A percentile compares a stretch with the other conserved stretches of the same genome.
Evolutionary conservation across 306 rosid genomes (phyloP).

Genomic region (Cotoneaster glaucophyllus): DNA sequence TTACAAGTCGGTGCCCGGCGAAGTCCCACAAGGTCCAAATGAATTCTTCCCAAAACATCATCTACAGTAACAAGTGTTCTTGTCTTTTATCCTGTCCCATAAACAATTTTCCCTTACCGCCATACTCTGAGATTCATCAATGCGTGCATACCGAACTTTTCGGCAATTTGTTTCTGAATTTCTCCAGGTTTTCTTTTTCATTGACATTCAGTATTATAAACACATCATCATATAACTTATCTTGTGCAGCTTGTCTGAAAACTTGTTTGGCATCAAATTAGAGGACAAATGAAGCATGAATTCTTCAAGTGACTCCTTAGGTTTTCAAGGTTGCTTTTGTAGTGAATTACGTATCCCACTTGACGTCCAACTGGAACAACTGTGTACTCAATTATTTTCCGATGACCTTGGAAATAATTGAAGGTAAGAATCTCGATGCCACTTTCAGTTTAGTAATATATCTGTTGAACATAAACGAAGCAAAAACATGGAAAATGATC

Average conservation of each 20-base stretch:
- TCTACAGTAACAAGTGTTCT: not conserved
- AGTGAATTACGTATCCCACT: conserved; percentile 5
- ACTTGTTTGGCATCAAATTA: not conserved
- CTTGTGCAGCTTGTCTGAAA: not conserved
- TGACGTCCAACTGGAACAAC: conserved; percentile 1
- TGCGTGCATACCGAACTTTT: conserved; percentile 9
- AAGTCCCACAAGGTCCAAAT: not conserved
- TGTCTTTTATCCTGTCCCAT: not conserved
- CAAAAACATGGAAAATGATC: no score
- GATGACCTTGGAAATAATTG: no score
- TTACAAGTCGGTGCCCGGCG: no score
- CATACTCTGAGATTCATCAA: not conserved
- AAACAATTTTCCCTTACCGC: not conserved
- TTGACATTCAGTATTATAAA: conserved; percentile 1
- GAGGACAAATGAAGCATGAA: no score
- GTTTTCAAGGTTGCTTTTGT: not conserved
- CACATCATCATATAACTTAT: not conserved
- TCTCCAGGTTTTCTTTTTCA: conserved; percentile 1
- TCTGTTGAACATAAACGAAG: no score
- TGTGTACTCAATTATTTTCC: not conserved
- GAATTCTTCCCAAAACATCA: conserved; percentile 6
- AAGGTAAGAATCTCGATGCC: no score
- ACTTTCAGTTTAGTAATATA: no score
- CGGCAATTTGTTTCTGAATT: conserved; percentile 14
- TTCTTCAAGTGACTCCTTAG: no score